phyloP scores from a whole-genome alignment of 1,139 yeast genomes.

The Ogataea hybrid region DNA sequence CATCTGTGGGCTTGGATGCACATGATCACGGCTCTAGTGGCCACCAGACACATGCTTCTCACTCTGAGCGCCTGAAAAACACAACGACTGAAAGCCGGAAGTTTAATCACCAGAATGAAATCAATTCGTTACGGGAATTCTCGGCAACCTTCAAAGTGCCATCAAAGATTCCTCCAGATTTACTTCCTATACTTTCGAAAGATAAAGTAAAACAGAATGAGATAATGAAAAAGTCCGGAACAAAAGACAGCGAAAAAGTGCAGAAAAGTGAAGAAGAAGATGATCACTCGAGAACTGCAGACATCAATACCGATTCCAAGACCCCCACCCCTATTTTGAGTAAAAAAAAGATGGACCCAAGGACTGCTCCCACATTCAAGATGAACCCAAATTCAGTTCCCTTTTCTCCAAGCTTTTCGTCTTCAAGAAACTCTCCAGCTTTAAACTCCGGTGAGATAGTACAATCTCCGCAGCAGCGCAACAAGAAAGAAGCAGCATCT shows the following conservation, averaged over 20 bases:
- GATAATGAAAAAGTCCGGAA: slow-evolving; percentile 39
- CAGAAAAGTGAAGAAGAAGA: too few species aligned
- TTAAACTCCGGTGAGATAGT: slow-evolving; percentile 7
- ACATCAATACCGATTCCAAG: slow-evolving; percentile 1
- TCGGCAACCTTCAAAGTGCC: slow-evolving; percentile 82
- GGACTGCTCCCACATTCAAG: slow-evolving; percentile 57
- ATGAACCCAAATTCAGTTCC: slow-evolving; percentile 71
- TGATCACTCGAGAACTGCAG: too few species aligned
- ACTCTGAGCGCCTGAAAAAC: too few species aligned
- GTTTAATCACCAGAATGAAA: slow-evolving; percentile 55
- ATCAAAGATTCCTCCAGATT: slow-evolving; percentile 69
- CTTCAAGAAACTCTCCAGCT: slow-evolving; percentile 33
- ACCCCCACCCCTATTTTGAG: slow-evolving; percentile 20
- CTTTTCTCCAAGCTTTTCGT: slow-evolving; percentile 53
- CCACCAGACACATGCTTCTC: too few species aligned
- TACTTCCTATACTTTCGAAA: slow-evolving; percentile 71
- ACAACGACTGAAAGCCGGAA: slow-evolving; percentile 31
- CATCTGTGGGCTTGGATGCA: too few species aligned
- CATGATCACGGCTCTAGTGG: too few species aligned
- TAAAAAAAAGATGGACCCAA: slow-evolving; percentile 50
- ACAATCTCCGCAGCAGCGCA: slow-evolving; percentile 17
- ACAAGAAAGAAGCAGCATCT: slow-evolving; percentile 18
- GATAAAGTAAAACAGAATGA: slow-evolving; percentile 66
- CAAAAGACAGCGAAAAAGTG: slow-evolving; percentile 3
- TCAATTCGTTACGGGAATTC: slow-evolving; percentile 78